A percentile compares a stretch with the other conserved stretches of the same genome.
phyloP scores from a whole-genome alignment of 305 asterid species.

The Fraxinus dipetala region DNA sequence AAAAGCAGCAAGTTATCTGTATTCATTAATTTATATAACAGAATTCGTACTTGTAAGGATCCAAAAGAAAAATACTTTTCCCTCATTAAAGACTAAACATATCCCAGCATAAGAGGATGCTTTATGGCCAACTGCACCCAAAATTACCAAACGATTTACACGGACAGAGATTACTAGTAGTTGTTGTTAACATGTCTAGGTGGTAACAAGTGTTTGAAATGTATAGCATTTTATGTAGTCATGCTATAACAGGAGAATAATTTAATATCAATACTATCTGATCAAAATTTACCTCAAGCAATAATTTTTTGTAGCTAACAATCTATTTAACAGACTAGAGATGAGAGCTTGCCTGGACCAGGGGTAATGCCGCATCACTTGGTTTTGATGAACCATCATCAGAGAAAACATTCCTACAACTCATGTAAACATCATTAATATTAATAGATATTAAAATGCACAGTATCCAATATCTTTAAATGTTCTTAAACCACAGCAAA shows the following conservation, averaged over 20 bases:
- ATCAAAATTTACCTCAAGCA: not conserved
- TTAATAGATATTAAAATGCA: slow-evolving; percentile 16
- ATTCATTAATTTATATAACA: not conserved
- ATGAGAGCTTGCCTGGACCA: slow-evolving; percentile 59
- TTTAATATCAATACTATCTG: not conserved
- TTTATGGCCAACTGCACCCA: not conserved
- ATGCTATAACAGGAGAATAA: not conserved
- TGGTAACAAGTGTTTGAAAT: not conserved
- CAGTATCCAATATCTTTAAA: not conserved
- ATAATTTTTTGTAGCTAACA: not conserved
- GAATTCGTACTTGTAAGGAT: not conserved
- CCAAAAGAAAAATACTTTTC: not conserved
- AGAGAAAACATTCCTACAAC: slow-evolving; percentile 61
- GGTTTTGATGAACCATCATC: slow-evolving; percentile 61
- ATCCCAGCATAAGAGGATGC: not conserved
- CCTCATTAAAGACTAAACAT: not conserved
- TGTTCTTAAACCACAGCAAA: not conserved
- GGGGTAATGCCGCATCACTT: slow-evolving; percentile 48
- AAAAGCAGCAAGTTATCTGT: not conserved
- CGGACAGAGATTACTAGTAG: not conserved
- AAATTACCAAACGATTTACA: not conserved
- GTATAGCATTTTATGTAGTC: not conserved
- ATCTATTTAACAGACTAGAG: not conserved
- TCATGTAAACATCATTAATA: slow-evolving; percentile 17
- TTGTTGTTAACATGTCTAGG: not conserved